Evolutionary conservation across 2,329 filamentous ascomycete genomes (phyloP).

Genomic region (Fusarium oxysporum): DNA sequence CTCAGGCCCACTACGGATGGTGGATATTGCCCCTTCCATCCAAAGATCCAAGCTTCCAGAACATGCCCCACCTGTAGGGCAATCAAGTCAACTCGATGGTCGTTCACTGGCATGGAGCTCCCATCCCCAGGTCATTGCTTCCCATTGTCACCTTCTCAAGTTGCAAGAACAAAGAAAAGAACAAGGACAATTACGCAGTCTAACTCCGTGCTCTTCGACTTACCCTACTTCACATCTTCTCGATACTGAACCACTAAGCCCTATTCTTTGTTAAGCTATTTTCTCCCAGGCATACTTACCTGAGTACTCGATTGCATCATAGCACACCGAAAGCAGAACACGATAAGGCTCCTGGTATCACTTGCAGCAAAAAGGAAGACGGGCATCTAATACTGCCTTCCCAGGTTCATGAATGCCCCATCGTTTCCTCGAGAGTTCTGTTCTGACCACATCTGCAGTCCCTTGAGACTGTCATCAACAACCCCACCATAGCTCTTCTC

Average conservation of each 20-base stretch:
- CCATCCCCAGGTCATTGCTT: neutral
- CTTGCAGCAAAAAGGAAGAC: neutral
- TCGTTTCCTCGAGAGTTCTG: neutral
- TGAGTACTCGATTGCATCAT: neutral
- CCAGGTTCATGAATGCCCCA: neutral
- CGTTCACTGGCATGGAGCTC: constrained; percentile 2
- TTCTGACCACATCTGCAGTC: neutral
- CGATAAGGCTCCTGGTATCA: neutral
- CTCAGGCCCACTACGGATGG: neutral
- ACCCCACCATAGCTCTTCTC: neutral
- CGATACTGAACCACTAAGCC: neutral
- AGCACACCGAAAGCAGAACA: neutral
- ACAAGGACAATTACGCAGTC: neutral
- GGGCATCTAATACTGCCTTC: neutral
- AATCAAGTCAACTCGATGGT: neutral
- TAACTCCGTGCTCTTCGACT: neutral
- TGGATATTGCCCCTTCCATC: constrained; percentile 3
- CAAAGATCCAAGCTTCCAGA: constrained; percentile 4
- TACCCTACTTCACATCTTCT: neutral
- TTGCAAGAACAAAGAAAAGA: constrained; percentile 13
- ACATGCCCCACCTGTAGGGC: constrained; percentile 2
- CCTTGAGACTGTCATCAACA: neutral
- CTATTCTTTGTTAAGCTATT: neutral
- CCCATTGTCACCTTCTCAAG: constrained; percentile 6
- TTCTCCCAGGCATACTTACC: neutral